Evolutionary conservation across 805 yeast species (phyloP), one percentile per base, ranked within the genome.

Genomic region (Sporopachydermia lactativora): DNA sequence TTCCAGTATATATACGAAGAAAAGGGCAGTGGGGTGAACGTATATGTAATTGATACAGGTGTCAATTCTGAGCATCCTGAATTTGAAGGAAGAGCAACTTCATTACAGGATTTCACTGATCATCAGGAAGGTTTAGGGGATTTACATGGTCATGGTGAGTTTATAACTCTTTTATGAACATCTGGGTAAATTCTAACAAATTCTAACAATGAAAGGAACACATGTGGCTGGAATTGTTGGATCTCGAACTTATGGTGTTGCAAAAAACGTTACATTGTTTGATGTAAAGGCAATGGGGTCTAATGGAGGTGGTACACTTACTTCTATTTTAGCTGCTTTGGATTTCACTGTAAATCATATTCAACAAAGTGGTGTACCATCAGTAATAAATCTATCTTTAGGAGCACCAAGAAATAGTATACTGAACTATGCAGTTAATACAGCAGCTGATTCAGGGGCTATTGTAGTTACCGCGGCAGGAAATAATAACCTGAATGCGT

Each of bases 161-260:
- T 6, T n/a, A 8, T 11, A 35, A 11, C 18, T 8, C 11, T 8
- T 8, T 11, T 8, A 35, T 11, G 37, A 14, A 15, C 37, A 14
- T 14, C 11, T 11, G 8, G n/a, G 15, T 35, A 11, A 14, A 8
- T 13, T 17, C 14, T 11, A 35, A 13, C 15, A 8, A 14, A 4
- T 4, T 15, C 6, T 3, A 42, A 6, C 17, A 18, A 3, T 24
- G 16, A 16, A 18, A 47, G 51, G 61, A n/a, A 84, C 96, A 1
- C 96, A 86, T 58, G 94, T 88, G 38, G 95, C 96, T 0, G 96
- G 96, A 3, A 62, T 84, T 8, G 70, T 84, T 42, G 95, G 89
- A 0, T 82, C 95, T 2, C 66, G 61, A 41, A 73, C 77, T 2
- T 86, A 65, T 60, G 96, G 96, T 4, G 92, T 84, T 2, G 84